Percentiles rank a stretch among this genome's conserved stretches.
Evolutionary conservation across 345 rosid species (phyloP).

Genomic region (Chamaenerion angustifolium): DNA sequence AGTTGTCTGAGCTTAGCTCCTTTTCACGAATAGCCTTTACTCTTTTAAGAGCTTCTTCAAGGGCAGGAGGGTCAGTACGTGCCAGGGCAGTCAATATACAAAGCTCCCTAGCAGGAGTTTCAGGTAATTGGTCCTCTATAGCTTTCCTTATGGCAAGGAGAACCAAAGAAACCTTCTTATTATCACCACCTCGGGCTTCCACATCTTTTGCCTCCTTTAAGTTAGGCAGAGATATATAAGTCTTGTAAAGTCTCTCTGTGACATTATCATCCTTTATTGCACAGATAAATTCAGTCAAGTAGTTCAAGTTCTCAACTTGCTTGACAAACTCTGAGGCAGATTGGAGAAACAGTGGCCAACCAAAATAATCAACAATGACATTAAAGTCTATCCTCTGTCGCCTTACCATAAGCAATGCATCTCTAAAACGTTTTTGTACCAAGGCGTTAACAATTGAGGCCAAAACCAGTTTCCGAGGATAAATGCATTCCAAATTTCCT

Average conservation of each 20-base stretch:
- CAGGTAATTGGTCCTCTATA: conserved; percentile 62
- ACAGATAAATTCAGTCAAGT: conserved; percentile 86
- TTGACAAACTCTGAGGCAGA: conserved; percentile 70
- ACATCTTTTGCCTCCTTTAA: conserved; percentile 25
- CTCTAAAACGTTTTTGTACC: conserved; percentile 50
- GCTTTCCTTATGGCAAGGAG: conserved; percentile 71
- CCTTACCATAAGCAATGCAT: conserved; percentile 86
- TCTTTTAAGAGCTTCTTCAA: conserved; percentile 79
- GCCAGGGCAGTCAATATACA: conserved; percentile 93
- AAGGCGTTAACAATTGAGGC: conserved; percentile 66
- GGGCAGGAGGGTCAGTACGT: conserved; percentile 81
- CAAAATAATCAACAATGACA: conserved; percentile 64
- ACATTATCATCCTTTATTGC: conserved; percentile 69
- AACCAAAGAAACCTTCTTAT: conserved; percentile 65
- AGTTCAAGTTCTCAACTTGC: conserved; percentile 68
- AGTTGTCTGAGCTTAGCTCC: conserved; percentile 60
- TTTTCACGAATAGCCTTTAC: conserved; percentile 73
- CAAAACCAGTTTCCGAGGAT: conserved; percentile 85
- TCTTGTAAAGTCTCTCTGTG: conserved; percentile 55
- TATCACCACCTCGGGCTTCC: conserved; percentile 23
- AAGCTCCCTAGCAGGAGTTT: conserved; percentile 84
- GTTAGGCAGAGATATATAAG: conserved; percentile 26
- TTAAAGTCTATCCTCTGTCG: conserved; percentile 92
- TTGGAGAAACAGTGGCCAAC: conserved; percentile 67
- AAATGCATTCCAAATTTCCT: conserved; percentile 81